Base-by-base conservation (phyloP, 75 land plant species). In the Pinus taeda region DNA sequence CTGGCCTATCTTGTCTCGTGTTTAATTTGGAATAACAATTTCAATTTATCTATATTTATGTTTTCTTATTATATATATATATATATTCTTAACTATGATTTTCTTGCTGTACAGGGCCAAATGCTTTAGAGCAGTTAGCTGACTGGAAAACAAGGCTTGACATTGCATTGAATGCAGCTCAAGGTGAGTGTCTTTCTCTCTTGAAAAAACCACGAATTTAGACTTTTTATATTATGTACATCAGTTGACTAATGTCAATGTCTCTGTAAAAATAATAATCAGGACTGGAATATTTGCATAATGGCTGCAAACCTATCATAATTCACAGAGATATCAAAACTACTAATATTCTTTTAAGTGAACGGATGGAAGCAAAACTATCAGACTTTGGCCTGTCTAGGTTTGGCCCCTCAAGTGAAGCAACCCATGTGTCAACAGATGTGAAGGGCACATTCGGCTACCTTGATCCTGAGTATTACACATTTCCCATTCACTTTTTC, bases 201-300 rank as follows among this genome's bases (percentile, higher is more conserved):
- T 24, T 4, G 0, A n/a, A 15, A 57, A 24, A 17, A 22, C 77
- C 17, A 22, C 60, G 69, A 17, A 75, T 59, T 59, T 60, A 17
- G 17, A 79, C 30, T 76, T 12, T 72, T 59, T 60, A 60, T 39
- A 39, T 39, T 21, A 14, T 7, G 3, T 1, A 53, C 15, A 49
- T 0, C 3, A 55, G 8, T 29, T 13, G 13, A 15, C 4, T 39
- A 7, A 15, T 55, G 17, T 20, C 20, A n/a, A n/a, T 1, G 3
- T 13, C 4, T 36, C 15, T 26, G 0, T 17, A 3, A n/a, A 8
- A 37, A 9, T 24, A 9, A 26, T 73, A 56, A 61, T 59, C 74
- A 87, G 92, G 90, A 24, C 79, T 90, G 81, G 92, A 90, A 69
- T 86, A 90, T 75, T 64, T 90, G 49, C 92, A 90, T 77, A 33